Percentiles rank a stretch among this genome's conserved stretches.
Conservation (phyloP, 768 basidiomycete genomes). For the Auriscalpium microsporum region DNA sequence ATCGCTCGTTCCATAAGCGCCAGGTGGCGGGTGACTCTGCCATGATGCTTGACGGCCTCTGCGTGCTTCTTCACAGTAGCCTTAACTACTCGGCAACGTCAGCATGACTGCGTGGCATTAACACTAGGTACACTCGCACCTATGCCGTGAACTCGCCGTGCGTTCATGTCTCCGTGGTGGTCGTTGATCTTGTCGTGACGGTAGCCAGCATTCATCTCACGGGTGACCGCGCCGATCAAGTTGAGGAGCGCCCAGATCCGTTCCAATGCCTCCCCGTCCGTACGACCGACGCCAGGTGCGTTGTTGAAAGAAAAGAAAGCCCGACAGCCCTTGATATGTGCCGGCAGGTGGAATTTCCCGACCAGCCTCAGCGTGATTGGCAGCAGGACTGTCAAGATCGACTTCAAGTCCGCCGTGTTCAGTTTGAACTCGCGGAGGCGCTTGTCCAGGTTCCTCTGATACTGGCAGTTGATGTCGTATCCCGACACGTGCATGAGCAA, state of each 20-base stretch:
- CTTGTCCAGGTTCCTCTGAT: constrained; percentile 1
- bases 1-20: too few relatives aligned
- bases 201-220: constrained; percentile 13
- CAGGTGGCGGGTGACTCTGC: too few relatives aligned
- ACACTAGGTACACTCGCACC: too few relatives aligned
- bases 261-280: constrained; percentile 1
- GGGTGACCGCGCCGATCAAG: neutral
- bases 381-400: neutral
- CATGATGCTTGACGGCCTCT: too few relatives aligned
- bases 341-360: constrained; percentile 12
- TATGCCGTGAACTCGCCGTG: neutral
- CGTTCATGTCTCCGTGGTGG: neutral
- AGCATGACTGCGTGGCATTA: neutral
- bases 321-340: neutral
- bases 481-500: neutral
- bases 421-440: neutral
- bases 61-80: too few relatives aligned
- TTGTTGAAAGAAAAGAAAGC: constrained; percentile 4
- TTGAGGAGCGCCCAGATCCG: constrained; percentile 13
- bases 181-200: constrained; percentile 1
- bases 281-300: constrained; percentile 8
- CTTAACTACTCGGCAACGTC: too few relatives aligned
- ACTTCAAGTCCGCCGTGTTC: neutral
- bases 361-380: neutral
- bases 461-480: neutral